Base-by-base conservation (phyloP, 495 filamentous ascomycete species). In the Geoglossum glabrum region DNA sequence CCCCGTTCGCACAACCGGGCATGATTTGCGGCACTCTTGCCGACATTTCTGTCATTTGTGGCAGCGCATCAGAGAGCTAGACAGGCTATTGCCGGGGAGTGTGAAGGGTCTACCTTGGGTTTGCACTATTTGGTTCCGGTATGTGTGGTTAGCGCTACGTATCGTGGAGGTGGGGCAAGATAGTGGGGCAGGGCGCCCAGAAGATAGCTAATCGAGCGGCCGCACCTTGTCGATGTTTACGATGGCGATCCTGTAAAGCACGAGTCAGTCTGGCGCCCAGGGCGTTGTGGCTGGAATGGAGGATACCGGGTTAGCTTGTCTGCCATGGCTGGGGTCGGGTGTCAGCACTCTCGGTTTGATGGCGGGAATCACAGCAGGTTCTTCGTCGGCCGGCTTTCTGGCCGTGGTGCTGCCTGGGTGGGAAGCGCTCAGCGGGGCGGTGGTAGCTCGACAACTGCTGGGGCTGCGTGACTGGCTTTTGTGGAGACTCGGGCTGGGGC, bases 21-120 rank as follows among this genome's bases (percentile, higher is more conserved):
- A 98, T 7, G 88, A 87, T 71, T 95, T 95, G 73, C 97, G 97
- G 80, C 93, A 98, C 73, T 98, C 92, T 75, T 98, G 92, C 63
- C 89, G 79, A 72, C 87, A 94, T 86, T 93, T 90, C 83, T 87
- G 61, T 27, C 31, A 50, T 40, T 17, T 59, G 56, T 38, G 46
- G 19, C 17, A 33, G 8, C 26, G 13, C n/a, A n/a, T 25, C 23
- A 25, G 17, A 10, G 46, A 54, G 56, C 60, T 58, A 64, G 56
- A 54, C 40, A 19, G 10, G 21, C 8, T 26, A 2, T 31, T 15
- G 33, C 23, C n/a, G 57, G 17, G 10, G 36, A 21, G 40, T 23
- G 38, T 57, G 13, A 23, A 57, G 62, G 65, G 60, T 10, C 23
- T 76, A 87, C 87, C 82, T 96, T 96, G n/a, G 90, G 90, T 69